Base-by-base conservation (phyloP, 2,329 filamentous ascomycete species). In the Aspergillus sp. region DNA sequence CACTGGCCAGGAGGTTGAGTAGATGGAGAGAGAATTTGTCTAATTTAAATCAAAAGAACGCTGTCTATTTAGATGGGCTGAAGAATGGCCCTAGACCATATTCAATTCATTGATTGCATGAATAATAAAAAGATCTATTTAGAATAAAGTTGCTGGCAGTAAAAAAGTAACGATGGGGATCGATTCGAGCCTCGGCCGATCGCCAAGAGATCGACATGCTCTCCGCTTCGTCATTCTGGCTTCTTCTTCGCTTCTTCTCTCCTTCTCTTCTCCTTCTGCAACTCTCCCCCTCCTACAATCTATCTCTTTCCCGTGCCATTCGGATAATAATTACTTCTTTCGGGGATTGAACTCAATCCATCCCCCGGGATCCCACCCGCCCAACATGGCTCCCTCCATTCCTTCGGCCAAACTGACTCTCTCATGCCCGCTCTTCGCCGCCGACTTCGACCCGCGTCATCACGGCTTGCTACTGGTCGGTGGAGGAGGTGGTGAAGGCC, bases 361-460 rank as follows among this genome's bases (percentile, higher is more conserved):
- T 53, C 50, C 53, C 25, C 54, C 28, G 47, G 32, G 28, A 45
- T 45, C 41, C 4, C 21, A 9, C 41, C 41, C 51, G 28, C 52
- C 39, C 54, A 68, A 43, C 25, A 79, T 79, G 77, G 76, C 77
- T 61, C 76, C 77, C n/a, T 65, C 67, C 21, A 69, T 78, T 50
- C 62, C 73, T 41, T 76, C 76, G 4, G 84, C 89, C 62, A 89
- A 87, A 75, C 81, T 87, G 67, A 86, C 87, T 58, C 85, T 96
- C 65, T 86, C 87, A 60, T 97, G 94, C 76, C 93, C 93, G 52
- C 85, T 96, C 61, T 97, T 92, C 76, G 87, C 90, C 58, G 90
- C 92, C 74, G 92, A 92, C 72, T 97, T 96, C 76, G 92, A 96
- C 72, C 91, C 90, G 55, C 85, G 89, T 70, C 88, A 96, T 79